Conservation (phyloP, 2,329 filamentous ascomycete species). For the Volutella citrinella region DNA sequence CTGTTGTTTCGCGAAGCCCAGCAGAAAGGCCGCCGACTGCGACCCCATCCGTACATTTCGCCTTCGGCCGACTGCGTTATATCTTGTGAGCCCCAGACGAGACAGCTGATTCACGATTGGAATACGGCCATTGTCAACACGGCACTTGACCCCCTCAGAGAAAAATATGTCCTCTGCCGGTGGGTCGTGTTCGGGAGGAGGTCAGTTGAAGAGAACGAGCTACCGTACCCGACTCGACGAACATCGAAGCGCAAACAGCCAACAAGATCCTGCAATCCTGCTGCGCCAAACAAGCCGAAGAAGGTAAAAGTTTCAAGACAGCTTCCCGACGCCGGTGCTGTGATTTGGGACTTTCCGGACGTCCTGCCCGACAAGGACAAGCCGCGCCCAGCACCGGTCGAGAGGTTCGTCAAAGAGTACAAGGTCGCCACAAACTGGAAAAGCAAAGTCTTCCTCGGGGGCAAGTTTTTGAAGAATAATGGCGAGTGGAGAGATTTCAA, state of each 20-base stretch:
- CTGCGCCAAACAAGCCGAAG: not conserved
- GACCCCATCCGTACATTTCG: constrained; percentile 2
- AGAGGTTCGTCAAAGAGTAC: constrained; percentile 16
- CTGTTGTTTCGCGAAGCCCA: constrained; percentile 2
- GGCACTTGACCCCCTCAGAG: constrained; percentile 9
- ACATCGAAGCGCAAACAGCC: not conserved
- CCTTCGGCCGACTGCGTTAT: not conserved
- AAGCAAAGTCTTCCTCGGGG: constrained; percentile 5
- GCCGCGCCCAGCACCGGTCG: not conserved
- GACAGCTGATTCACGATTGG: constrained; percentile 9
- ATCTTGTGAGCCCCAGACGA: constrained; percentile 3
- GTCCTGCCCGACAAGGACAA: no score
- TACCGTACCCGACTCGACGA: not conserved
- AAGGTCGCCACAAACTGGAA: constrained; percentile 12
- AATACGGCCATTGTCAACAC: constrained; percentile 10
- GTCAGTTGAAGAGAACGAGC: constrained; percentile 3
- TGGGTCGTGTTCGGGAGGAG: no score
- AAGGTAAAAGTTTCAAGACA: constrained; percentile 1
- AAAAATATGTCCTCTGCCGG: no score
- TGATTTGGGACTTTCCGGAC: not conserved
- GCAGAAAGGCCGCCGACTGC: not conserved
- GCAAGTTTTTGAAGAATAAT: constrained; percentile 5
- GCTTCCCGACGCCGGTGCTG: constrained; percentile 6
- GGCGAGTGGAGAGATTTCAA: constrained; percentile 2
- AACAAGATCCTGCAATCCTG: not conserved